Base-by-base conservation (phyloP, 768 basidiomycete genomes). In the Daedaleopsis sinensis region DNA sequence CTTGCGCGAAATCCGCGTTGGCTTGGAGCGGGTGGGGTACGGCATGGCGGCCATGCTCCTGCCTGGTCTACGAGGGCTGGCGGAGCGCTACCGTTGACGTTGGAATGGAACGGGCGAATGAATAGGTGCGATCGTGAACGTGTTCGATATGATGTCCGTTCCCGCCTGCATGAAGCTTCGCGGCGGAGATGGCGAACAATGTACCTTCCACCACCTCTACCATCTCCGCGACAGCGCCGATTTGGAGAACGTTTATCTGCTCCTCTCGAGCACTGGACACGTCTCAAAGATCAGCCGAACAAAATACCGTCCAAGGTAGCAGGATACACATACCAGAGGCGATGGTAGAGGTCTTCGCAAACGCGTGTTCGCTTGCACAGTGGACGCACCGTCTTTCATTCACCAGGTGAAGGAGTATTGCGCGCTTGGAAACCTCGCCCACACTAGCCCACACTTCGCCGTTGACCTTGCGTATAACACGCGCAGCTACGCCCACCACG, bases 401-500 rank as follows among this genome's bases (percentile, higher is more conserved):
- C 52, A 44, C 36, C 35, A 10, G 36, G 54, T 35, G 19, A 35
- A 55, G 42, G 12, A 38, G 43, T 36, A 57, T 42, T 57, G 50
- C 61, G 55, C 55, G 61, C 50, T 37, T 48, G 47, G 12, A 15
- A 12, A 23, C 47, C 19, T 49, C 47, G 11, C 47, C 12, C 47
- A 49, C 23, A 5, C 19, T 49, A 21, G 11, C 47, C 12, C 47
- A 49, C 23, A 5, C 47, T 49, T 49, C 47, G 47, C 47, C 47
- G 37, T 36, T 5, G 39, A 38, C 62, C 62, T 63, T 57, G 35
- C 62, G 32, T 12, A 27, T 13, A 51, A 47, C 62, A 63, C 62
- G 62, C 49, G 57, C 42, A 53, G 32, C 42, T 21, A 10, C 18
- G 36, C 46, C 2, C 1, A 16, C 37, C 61, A 63, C 61, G 61